phyloP scores from a whole-genome alignment of 2,329 filamentous ascomycete species.

The Aspergillus costaricaensis region DNA sequence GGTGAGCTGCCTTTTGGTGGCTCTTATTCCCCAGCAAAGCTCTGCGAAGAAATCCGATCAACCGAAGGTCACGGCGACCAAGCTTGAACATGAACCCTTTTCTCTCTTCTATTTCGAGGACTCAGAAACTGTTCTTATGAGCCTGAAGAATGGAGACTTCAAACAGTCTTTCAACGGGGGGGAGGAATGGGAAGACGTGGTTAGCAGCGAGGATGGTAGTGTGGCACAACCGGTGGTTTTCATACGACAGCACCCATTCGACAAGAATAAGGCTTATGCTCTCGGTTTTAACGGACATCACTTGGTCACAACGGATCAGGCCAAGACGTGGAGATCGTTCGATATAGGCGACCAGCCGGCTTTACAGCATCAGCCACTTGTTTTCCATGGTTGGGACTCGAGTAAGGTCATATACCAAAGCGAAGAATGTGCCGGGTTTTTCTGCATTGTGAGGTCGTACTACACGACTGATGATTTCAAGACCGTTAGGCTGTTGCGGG shows the following conservation, averaged over 20 bases:
- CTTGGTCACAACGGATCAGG: conserved; percentile 81
- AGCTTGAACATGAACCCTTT: conserved; percentile 66
- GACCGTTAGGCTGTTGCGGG: conserved; percentile 64
- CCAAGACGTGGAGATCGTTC: conserved; percentile 79
- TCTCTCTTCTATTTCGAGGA: conserved; percentile 89
- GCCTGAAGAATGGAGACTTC: conserved; percentile 63
- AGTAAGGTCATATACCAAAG: conserved; percentile 84
- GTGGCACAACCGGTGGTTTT: conserved; percentile 51
- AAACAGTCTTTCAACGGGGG: conserved; percentile 83
- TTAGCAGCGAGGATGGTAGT: conserved; percentile 64
- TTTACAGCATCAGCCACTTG: conserved; percentile 13
- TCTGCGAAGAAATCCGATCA: conserved; percentile 59
- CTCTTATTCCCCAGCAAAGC: conserved; percentile 41
- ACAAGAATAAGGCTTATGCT: conserved; percentile 77
- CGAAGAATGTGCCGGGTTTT: conserved; percentile 65
- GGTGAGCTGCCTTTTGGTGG: conserved; percentile 55
- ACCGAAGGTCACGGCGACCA: conserved; percentile 65
- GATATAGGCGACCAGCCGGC: conserved; percentile 52
- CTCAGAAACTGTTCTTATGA: conserved; percentile 77
- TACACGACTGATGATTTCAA: conserved; percentile 90
- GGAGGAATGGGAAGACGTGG: conserved; percentile 64
- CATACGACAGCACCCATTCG: conserved; percentile 75
- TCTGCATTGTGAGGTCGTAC: conserved; percentile 63
- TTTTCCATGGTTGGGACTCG: conserved; percentile 79
- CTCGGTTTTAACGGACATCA: conserved; percentile 70